These are phyloP conservation scores for Elongisporangium undulatum DNA, from an alignment of 352 stramenopile species.

Conservation along the genomic window DNA sequence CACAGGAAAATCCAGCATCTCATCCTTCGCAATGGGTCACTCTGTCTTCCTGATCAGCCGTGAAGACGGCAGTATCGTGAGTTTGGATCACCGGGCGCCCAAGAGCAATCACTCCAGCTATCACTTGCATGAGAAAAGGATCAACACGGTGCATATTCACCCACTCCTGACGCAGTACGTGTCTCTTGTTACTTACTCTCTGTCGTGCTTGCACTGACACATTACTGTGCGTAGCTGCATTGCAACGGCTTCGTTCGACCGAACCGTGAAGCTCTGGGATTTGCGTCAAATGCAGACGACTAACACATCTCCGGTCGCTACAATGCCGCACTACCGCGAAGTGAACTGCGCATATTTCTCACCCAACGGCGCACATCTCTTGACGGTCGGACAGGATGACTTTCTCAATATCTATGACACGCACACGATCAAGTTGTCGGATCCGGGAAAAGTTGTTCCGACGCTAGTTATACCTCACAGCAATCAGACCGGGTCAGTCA, in stretches of 20 bases:
- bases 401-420: conserved; percentile 75
- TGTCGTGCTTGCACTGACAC: too few species aligned
- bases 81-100: conserved; percentile 41
- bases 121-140: conserved; percentile 77
- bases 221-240: conserved; percentile 29
- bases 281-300: conserved; percentile 40
- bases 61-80: conserved; percentile 56
- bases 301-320: conserved; percentile 39
- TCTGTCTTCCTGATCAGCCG: conserved; percentile 43
- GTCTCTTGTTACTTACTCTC: too few species aligned
- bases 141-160: conserved; percentile 80
- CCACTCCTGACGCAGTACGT: conserved; percentile 58
- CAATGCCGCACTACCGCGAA: conserved; percentile 65
- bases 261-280: conserved; percentile 84
- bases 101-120: too few species aligned
- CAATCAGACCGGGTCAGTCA: too few species aligned
- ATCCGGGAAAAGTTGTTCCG: conserved; percentile 19
- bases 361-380: conserved; percentile 57
- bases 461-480: conserved; percentile 49
- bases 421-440: conserved; percentile 10
- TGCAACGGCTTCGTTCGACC: conserved; percentile 75
- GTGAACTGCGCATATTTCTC: conserved; percentile 89
- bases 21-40: too few species aligned
- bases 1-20: conserved; percentile 40
- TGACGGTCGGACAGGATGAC: conserved; percentile 83